Evolutionary conservation across 164 flowering plant genomes (phyloP), one percentile per base, ranked within the genome.

Genomic region (Chloranthus sessilifolius): DNA sequence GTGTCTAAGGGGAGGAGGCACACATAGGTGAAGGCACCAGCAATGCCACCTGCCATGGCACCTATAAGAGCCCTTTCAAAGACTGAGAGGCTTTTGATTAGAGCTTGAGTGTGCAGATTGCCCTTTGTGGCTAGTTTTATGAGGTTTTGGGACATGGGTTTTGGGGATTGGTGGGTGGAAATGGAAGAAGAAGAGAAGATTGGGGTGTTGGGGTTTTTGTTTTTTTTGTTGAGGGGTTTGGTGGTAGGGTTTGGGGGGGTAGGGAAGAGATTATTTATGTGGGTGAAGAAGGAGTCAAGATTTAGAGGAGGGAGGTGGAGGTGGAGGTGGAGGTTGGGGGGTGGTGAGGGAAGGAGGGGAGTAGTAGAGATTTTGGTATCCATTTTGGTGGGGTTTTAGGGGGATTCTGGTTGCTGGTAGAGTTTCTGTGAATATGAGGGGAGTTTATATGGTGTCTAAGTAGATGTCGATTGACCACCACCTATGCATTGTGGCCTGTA

Each of bases 21-120:
- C 15, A 81, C 82, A 50, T 88, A 88, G 2, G 99, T 86, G 62
- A 92, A 81, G 2, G 95, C 96, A 4, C 99, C 97, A 6, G 99
- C 97, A 1, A 86, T 60, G 9, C 91, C 97, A 1, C 99, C 96
- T 1, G 80, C 94, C 5, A 60, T 74, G 1, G 96, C 83, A 1
- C 99, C 99, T 36, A 88, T 70, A 21, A 86, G 52, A 25, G 95
- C 87, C 14, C 82, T 74, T 55, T 92, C 95, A 34, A 77, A 14
- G 46, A 76, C 68, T 3, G 95, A 58, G 49, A 86, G 69, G 36
- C 39, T 67, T 58, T 67, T 71, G 64, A 71, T 53, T 28, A 80
- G 57, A 19, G 71, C 21, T 37, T 70, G 64, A 37, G 52, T 47
- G 10, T 42, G 56, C 29, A 70, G 68, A 46, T 52, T 72, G 63